A percentile compares a stretch with the other conserved stretches of the same genome.
These are phyloP conservation scores for Massarina eburnea DNA, from an alignment of 2,329 filamentous ascomycete species.

Conservation along the genomic window DNA sequence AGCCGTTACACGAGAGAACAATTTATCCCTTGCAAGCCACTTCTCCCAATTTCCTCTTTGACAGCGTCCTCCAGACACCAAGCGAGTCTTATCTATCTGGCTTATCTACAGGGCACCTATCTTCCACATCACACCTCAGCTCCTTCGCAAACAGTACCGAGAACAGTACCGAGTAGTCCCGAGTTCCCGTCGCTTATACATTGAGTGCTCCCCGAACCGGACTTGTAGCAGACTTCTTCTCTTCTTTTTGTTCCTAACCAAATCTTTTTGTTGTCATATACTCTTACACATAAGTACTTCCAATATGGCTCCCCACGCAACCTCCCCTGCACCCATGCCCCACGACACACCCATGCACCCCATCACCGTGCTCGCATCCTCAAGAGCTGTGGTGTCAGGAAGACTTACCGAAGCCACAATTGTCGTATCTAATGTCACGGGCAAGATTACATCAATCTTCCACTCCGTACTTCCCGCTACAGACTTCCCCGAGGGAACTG, in stretches of 20 bases:
- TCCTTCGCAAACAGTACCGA: conserved; percentile 18
- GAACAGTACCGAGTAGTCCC: conserved; percentile 20
- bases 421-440: conserved; percentile 72
- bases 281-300: background rate
- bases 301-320: conserved; percentile 44
- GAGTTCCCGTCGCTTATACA: conserved; percentile 20
- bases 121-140: conserved; percentile 11
- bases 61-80: conserved; percentile 13
- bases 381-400: conserved; percentile 76
- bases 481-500: conserved; percentile 70
- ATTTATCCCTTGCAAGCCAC: conserved; percentile 4
- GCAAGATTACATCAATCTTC: conserved; percentile 80
- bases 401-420: conserved; percentile 81
- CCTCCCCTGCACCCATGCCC: conserved; percentile 29
- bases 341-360: conserved; percentile 40
- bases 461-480: conserved; percentile 72
- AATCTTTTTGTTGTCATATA: conserved; percentile 1
- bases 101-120: conserved; percentile 31
- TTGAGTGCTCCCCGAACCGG: conserved; percentile 14
- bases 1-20: conserved; percentile 7
- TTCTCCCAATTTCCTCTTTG: conserved; percentile 12
- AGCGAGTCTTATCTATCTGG: conserved; percentile 31
- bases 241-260: conserved; percentile 10
- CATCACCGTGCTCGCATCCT: conserved; percentile 79
- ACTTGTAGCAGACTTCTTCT: conserved; percentile 1